Evolutionary conservation across 805 yeast genomes (phyloP).

Genomic region (Komagataella pastoris): DNA sequence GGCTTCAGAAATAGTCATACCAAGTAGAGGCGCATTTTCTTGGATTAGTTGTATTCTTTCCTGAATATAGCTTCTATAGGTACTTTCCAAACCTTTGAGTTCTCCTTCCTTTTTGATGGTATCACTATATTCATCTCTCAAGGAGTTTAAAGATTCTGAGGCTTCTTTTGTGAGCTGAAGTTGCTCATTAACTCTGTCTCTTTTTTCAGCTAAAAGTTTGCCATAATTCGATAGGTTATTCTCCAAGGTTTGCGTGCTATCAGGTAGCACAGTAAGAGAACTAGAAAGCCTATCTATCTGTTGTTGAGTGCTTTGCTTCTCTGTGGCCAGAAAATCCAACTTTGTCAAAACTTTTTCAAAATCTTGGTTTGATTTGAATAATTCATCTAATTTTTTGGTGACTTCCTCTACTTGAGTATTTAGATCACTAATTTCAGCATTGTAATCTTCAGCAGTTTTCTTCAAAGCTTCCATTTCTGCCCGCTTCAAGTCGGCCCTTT

Average conservation of each 20-base stretch:
- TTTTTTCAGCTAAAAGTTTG: conserved; percentile 12
- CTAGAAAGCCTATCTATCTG: conserved; percentile 38
- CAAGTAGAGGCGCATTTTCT: background rate
- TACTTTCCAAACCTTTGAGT: conserved; percentile 21
- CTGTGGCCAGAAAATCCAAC: conserved; percentile 41
- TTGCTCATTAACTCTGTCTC: conserved; percentile 2
- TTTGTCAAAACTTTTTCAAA: conserved; percentile 62
- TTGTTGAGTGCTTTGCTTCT: conserved; percentile 27
- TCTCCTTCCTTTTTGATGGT: conserved; percentile 42
- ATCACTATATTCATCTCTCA: conserved; percentile 20
- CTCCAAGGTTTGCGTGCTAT: conserved; percentile 26
- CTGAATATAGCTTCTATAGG: conserved; percentile 9
- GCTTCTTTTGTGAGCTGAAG: background rate
- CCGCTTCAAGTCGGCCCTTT: conserved; percentile 49
- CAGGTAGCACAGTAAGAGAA: conserved; percentile 32
- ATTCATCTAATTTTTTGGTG: conserved; percentile 42
- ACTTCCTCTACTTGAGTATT: conserved; percentile 35
- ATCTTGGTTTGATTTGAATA: conserved; percentile 70
- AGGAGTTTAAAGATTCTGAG: conserved; percentile 4
- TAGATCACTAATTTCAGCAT: conserved; percentile 33
- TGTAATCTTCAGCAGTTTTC: conserved; percentile 27
- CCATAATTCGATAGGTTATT: conserved; percentile 28
- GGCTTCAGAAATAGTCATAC: background rate
- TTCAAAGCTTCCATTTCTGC: conserved; percentile 30
- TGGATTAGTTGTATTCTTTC: conserved; percentile 3